phyloP scores from a whole-genome alignment of 176 grass and related monocot genomes.

The Luzula sylvatica region DNA sequence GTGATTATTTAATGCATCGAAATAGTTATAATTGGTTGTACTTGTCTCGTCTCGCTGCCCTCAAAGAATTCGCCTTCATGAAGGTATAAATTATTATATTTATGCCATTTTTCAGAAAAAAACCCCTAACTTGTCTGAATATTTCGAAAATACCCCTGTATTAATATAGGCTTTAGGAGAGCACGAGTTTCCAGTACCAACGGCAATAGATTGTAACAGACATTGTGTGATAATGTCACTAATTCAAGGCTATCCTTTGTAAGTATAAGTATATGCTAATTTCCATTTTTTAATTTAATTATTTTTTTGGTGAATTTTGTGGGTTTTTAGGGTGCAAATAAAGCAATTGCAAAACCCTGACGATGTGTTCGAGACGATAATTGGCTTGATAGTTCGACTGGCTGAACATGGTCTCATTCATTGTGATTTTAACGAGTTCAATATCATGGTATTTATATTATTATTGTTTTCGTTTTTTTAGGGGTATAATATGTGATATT shows the following conservation, averaged over 20 bases:
- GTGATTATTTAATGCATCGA: conserved; percentile 72
- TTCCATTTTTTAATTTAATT: conserved; percentile 6
- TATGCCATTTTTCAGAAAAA: conserved; percentile 7
- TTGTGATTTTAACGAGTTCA: conserved; percentile 99
- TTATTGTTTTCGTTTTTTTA: neutral
- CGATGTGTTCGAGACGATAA: conserved; percentile 72
- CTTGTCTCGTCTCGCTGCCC: conserved; percentile 62
- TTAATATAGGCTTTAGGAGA: conserved; percentile 69
- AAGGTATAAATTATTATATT: too few relatives aligned
- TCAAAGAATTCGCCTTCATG: conserved; percentile 96
- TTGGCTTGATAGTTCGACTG: conserved; percentile 70
- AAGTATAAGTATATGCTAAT: conserved; percentile 6
- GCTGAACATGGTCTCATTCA: conserved; percentile 96
- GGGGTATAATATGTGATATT: too few relatives aligned
- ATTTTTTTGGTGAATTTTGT: conserved; percentile 3
- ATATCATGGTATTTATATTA: conserved; percentile 65
- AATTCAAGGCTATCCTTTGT: conserved; percentile 90
- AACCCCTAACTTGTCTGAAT: too few relatives aligned
- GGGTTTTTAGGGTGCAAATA: conserved; percentile 63
- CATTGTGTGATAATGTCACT: conserved; percentile 97
- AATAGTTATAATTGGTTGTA: conserved; percentile 90
- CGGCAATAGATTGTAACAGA: conserved; percentile 73
- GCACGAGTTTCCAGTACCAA: conserved; percentile 80
- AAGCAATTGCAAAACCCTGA: conserved; percentile 72
- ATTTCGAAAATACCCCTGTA: too few relatives aligned